These are phyloP conservation scores for Fusarium continuum DNA, from an alignment of 2,329 filamentous ascomycete species.

Conservation along the genomic window DNA sequence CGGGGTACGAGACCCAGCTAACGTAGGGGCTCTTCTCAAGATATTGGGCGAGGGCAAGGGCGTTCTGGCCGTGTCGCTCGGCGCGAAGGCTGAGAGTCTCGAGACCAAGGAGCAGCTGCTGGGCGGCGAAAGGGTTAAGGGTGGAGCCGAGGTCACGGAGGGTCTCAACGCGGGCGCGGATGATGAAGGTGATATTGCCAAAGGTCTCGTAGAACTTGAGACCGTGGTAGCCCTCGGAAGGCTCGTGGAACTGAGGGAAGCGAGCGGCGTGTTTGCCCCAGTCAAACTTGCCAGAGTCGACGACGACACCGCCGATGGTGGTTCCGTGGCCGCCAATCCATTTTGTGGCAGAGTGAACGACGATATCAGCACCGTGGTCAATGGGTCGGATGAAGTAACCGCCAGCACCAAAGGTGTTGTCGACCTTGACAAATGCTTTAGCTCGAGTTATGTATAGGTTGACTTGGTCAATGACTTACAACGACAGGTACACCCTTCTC, in stretches of 20 bases:
- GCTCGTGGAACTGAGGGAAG: constrained; percentile 94
- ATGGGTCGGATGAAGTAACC: constrained; percentile 90
- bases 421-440: constrained; percentile 64
- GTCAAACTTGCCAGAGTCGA: constrained; percentile 92
- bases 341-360: constrained; percentile 94
- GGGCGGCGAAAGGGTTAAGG: constrained; percentile 90
- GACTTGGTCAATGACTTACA: constrained; percentile 51
- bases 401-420: constrained; percentile 95
- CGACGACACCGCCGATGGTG: constrained; percentile 84
- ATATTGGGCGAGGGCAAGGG: constrained; percentile 81
- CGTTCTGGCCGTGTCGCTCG: constrained; percentile 88
- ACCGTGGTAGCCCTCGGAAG: constrained; percentile 88
- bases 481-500: constrained; percentile 72
- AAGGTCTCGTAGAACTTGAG: constrained; percentile 96
- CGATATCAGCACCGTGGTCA: constrained; percentile 90
- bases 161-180: constrained; percentile 88
- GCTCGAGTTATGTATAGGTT: background rate
- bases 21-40: constrained; percentile 85
- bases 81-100: constrained; percentile 90
- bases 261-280: constrained; percentile 85
- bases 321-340: constrained; percentile 98
- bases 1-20: constrained; percentile 93
- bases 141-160: constrained; percentile 84
- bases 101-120: constrained; percentile 87
- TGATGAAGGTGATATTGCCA: constrained; percentile 81